phyloP scores from a whole-genome alignment of 2,329 filamentous ascomycete species.

The Whalleya microplaca region DNA sequence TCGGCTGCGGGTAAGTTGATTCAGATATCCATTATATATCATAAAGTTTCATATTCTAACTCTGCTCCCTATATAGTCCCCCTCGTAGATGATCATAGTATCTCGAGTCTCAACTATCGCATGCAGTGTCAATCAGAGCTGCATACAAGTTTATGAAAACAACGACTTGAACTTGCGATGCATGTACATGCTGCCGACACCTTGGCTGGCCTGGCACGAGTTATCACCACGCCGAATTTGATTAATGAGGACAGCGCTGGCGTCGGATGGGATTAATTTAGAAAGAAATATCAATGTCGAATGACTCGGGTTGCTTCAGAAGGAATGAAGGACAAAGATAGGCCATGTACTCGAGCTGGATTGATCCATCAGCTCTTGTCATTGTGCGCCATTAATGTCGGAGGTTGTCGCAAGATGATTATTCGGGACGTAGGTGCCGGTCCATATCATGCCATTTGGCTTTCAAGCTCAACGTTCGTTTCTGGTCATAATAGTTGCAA shows the following conservation, averaged over 20 bases:
- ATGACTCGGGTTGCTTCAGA: background rate
- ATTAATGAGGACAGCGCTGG: background rate
- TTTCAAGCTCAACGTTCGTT: background rate
- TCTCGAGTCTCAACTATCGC: background rate
- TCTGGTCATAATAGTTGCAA: background rate
- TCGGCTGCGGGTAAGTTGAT: constrained; percentile 58
- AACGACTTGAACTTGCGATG: background rate
- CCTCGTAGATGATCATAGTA: background rate
- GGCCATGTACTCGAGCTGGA: background rate
- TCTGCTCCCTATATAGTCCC: background rate
- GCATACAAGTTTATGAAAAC: too few species aligned
- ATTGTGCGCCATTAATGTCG: background rate
- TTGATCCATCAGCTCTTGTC: background rate
- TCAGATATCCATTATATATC: background rate
- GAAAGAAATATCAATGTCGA: background rate
- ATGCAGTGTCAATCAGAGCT: background rate
- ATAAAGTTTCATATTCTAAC: background rate
- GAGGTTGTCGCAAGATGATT: background rate
- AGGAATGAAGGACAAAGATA: background rate
- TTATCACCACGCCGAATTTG: background rate
- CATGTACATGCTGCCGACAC: background rate
- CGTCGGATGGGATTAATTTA: background rate
- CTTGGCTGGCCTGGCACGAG: background rate
- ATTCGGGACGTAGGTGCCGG: too few species aligned
- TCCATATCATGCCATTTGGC: background rate